phyloP scores from a whole-genome alignment of 2,329 filamentous ascomycete genomes.

The Rutstroemia sp. region DNA sequence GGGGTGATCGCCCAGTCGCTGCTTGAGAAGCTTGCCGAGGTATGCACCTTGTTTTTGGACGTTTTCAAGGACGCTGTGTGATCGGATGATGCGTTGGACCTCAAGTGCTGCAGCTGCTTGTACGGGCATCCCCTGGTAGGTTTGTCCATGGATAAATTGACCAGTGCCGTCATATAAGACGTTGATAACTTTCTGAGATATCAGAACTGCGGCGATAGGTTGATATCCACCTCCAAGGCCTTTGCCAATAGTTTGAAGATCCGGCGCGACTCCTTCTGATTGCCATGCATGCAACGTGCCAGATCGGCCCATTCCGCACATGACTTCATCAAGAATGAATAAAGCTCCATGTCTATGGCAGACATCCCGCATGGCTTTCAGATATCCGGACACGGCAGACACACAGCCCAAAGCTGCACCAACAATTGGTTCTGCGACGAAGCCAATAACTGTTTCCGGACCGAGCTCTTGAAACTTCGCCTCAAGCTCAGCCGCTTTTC shows the following conservation, averaged over 20 bases:
- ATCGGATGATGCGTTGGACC: constrained; percentile 50
- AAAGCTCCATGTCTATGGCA: constrained; percentile 67
- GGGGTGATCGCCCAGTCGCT: constrained; percentile 36
- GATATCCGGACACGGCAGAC: constrained; percentile 58
- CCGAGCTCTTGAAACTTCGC: constrained; percentile 53
- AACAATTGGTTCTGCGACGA: constrained; percentile 57
- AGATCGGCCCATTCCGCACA: constrained; percentile 49
- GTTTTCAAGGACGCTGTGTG: constrained; percentile 52
- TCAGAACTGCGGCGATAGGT: constrained; percentile 53
- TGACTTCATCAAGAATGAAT: constrained; percentile 71
- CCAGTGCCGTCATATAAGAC: constrained; percentile 24
- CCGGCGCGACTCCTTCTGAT: constrained; percentile 46
- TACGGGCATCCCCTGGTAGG: constrained; percentile 54
- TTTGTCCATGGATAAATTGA: constrained; percentile 33
- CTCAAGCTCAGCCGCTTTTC: constrained; percentile 55
- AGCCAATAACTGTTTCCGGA: constrained; percentile 55
- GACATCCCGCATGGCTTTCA: constrained; percentile 57
- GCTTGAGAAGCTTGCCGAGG: constrained; percentile 38
- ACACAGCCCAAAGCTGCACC: constrained; percentile 66
- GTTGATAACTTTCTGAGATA: constrained; percentile 43
- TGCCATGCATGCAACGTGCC: constrained; percentile 51
- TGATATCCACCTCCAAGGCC: constrained; percentile 57
- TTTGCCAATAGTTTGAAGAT: constrained; percentile 61
- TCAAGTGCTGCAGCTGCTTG: constrained; percentile 55
- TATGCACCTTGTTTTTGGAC: constrained; percentile 45